These are phyloP conservation scores for Pistacia atlantica DNA, from an alignment of 345 rosid species.

Conservation along the genomic window DNA sequence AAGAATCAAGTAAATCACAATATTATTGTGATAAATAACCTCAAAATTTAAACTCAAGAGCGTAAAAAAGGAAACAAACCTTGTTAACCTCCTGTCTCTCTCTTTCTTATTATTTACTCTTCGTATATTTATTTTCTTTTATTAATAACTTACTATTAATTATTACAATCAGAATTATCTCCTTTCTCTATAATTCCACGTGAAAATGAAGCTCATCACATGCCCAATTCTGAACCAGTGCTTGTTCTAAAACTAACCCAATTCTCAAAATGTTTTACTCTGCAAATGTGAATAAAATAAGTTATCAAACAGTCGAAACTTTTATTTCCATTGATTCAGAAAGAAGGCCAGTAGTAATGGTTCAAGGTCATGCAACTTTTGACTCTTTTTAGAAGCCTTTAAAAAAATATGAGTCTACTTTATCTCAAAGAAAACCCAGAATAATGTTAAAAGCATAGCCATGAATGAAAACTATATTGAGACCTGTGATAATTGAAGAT, in stretches of 20 bases:
- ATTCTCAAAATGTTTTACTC: slow-evolving; percentile 2
- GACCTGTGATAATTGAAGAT: not conserved
- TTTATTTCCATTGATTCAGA: not conserved
- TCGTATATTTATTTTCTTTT: not conserved
- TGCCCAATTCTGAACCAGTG: slow-evolving; percentile 13
- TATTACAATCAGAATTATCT: not conserved
- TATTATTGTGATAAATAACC: too few species aligned
- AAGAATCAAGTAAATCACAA: too few species aligned
- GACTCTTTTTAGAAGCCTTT: not conserved
- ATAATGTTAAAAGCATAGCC: not conserved
- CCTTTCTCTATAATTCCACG: not conserved
- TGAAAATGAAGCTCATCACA: slow-evolving; percentile 16
- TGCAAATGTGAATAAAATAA: slow-evolving; percentile 3
- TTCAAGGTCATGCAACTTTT: not conserved
- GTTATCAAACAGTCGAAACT: slow-evolving; percentile 3
- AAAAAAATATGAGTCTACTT: not conserved
- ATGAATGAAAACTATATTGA: not conserved
- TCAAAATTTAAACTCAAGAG: too few species aligned
- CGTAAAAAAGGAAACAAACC: too few species aligned
- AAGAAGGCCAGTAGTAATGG: not conserved
- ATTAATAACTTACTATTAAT: not conserved
- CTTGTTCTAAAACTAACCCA: not conserved
- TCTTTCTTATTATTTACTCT: too few species aligned
- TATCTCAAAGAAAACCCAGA: slow-evolving; percentile 1
- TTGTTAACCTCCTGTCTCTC: too few species aligned